Conservation (phyloP, 352 stramenopile species). For the Peronospora tabacina region DNA sequence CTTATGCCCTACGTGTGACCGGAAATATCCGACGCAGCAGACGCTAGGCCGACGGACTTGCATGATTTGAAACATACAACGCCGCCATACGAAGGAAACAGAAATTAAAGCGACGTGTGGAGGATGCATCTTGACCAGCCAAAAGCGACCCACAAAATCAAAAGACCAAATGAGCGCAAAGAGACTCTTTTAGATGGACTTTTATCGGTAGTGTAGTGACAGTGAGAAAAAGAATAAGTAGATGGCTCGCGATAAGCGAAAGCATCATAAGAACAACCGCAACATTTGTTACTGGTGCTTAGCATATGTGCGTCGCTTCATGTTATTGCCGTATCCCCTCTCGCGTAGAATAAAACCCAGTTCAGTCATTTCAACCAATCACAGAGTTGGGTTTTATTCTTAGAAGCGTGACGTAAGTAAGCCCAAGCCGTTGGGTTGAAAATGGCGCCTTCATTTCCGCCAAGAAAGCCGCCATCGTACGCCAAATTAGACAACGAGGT, state of each 20-base stretch:
- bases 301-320: constrained; percentile 9
- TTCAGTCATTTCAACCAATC: constrained; percentile 21
- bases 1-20: constrained; percentile 63
- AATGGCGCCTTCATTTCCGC: constrained; percentile 55
- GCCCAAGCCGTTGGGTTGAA: neutral
- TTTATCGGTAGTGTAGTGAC: constrained; percentile 29
- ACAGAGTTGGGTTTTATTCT: constrained; percentile 4
- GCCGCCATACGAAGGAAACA: constrained; percentile 4
- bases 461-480: constrained; percentile 56
- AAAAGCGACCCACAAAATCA: neutral
- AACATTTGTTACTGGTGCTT: constrained; percentile 1
- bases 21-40: constrained; percentile 78
- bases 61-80: constrained; percentile 26
- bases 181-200: constrained; percentile 13
- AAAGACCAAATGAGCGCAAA: constrained; percentile 7
- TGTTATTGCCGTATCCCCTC: constrained; percentile 2
- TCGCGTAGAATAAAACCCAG: neutral
- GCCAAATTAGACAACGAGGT: constrained; percentile 69
- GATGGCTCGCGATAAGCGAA: constrained; percentile 4
- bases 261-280: constrained; percentile 8
- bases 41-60: constrained; percentile 45
- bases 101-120: constrained; percentile 1
- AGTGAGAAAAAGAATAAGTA: constrained; percentile 7
- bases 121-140: neutral
- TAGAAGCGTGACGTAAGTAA: neutral